phyloP scores from a whole-genome alignment of 2,329 filamentous ascomycete genomes.

The Neonectria hederae region DNA sequence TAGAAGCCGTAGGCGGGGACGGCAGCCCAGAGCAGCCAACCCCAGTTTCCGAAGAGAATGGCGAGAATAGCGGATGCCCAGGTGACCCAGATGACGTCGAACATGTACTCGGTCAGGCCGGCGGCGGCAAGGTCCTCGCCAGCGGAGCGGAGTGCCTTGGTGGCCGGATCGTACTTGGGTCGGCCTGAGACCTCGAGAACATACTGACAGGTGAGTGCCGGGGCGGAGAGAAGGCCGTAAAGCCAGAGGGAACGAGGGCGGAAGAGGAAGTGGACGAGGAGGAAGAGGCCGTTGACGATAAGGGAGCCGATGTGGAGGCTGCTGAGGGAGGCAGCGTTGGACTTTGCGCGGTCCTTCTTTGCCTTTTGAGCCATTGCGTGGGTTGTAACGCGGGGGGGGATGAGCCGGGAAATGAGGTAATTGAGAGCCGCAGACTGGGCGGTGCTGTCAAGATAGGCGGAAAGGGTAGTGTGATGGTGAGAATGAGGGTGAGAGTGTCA shows the following conservation, averaged over 20 bases:
- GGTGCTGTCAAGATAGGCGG: conserved; percentile 1
- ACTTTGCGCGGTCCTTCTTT: conserved; percentile 74
- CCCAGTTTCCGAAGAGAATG: conserved; percentile 82
- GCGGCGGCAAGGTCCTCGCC: conserved; percentile 90
- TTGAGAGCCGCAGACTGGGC: not conserved
- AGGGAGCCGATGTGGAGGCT: conserved; percentile 83
- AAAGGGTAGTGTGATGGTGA: not conserved
- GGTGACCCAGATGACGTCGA: conserved; percentile 95
- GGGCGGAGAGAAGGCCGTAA: conserved; percentile 78
- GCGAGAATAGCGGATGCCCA: conserved; percentile 81
- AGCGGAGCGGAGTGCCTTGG: conserved; percentile 73
- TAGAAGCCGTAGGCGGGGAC: conserved; percentile 66
- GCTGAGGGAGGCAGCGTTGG: conserved; percentile 80
- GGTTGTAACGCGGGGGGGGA: not conserved
- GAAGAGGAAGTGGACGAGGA: conserved; percentile 75
- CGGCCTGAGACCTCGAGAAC: conserved; percentile 87
- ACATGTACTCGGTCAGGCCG: conserved; percentile 97
- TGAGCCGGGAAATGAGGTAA: not conserved
- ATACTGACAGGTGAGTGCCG: conserved; percentile 82
- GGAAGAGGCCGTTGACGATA: conserved; percentile 76
- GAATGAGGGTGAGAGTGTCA: not conserved
- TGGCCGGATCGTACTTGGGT: conserved; percentile 73
- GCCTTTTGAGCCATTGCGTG: conserved; percentile 68
- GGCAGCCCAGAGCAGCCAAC: conserved; percentile 64
- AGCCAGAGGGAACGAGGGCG: conserved; percentile 70